Percentiles rank a stretch among this genome's conserved stretches.
Evolutionary conservation across 2,329 filamentous ascomycete genomes (phyloP).

Genomic region (Gnomoniopsis sp.): DNA sequence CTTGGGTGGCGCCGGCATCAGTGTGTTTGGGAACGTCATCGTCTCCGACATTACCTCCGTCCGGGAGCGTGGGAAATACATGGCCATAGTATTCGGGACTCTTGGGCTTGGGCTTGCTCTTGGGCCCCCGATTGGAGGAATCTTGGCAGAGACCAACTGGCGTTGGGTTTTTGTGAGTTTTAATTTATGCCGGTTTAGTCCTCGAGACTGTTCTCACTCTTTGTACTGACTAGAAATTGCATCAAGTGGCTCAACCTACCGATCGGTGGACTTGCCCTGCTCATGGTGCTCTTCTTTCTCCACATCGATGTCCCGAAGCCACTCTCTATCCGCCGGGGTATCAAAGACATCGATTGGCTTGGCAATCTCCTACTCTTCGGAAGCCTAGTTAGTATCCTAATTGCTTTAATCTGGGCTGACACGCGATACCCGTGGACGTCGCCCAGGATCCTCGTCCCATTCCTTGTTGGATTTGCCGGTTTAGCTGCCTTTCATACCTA

Average conservation of each 20-base stretch:
- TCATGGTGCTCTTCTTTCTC: background rate
- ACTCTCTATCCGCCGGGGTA: background rate
- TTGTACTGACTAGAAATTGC: background rate
- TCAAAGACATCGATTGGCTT: slow-evolving; percentile 21
- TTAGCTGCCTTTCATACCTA: slow-evolving; percentile 32
- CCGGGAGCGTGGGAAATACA: slow-evolving; percentile 1
- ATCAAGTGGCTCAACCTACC: background rate
- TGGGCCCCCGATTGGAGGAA: too few species aligned
- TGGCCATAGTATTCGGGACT: background rate
- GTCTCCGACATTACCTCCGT: background rate
- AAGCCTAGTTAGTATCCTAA: slow-evolving; percentile 32
- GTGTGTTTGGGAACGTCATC: background rate
- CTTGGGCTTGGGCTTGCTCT: background rate
- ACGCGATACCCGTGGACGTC: slow-evolving; percentile 34
- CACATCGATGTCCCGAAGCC: background rate
- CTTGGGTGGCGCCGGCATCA: background rate
- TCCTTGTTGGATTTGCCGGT: slow-evolving; percentile 36
- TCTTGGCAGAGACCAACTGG: background rate
- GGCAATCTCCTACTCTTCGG: slow-evolving; percentile 35
- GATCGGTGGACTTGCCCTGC: background rate
- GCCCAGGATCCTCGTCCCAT: slow-evolving; percentile 32
- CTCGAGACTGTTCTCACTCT: background rate
- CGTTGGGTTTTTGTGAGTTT: background rate
- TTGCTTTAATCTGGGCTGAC: slow-evolving; percentile 37
- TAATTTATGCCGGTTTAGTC: background rate